These are phyloP conservation scores for Saturnispora mendoncae DNA, from an alignment of 805 yeast species.

Conservation along the genomic window DNA sequence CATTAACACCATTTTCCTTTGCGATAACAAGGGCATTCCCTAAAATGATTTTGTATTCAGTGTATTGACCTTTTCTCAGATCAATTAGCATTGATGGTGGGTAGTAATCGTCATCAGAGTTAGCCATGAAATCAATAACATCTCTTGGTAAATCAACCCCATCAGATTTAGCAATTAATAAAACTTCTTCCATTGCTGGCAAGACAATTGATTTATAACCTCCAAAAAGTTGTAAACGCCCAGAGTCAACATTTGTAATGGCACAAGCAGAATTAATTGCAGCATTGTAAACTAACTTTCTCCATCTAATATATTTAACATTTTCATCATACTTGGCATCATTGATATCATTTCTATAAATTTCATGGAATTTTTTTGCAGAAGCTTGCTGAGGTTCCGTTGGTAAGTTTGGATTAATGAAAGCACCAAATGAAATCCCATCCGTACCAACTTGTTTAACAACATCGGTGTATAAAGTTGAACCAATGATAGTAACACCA, in stretches of 20 bases:
- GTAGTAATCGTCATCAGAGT: slow-evolving; percentile 33
- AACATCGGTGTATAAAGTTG: slow-evolving; percentile 24
- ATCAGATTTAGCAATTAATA: slow-evolving; percentile 38
- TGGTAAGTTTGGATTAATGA: slow-evolving; percentile 27
- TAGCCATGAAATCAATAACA: slow-evolving; percentile 31
- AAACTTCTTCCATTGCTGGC: slow-evolving; percentile 39
- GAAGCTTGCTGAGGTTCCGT: slow-evolving; percentile 22
- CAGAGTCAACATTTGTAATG: slow-evolving; percentile 33
- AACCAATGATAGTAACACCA: slow-evolving; percentile 34
- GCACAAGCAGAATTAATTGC: slow-evolving; percentile 39
- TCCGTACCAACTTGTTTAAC: slow-evolving; percentile 31
- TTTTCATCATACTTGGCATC: slow-evolving; percentile 27
- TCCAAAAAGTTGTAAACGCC: slow-evolving; percentile 27
- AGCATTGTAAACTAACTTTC: slow-evolving; percentile 40
- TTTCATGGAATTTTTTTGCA: slow-evolving; percentile 27
- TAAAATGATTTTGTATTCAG: slow-evolving; percentile 36
- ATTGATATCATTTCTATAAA: slow-evolving; percentile 29
- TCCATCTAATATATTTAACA: slow-evolving; percentile 36
- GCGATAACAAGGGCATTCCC: slow-evolving; percentile 34
- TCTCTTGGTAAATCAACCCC: slow-evolving; percentile 33
- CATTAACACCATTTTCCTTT: slow-evolving; percentile 22
- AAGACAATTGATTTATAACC: slow-evolving; percentile 23
- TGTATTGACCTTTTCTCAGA: slow-evolving; percentile 32
- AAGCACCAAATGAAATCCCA: slow-evolving; percentile 28
- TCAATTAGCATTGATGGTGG: slow-evolving; percentile 43